phyloP scores from a whole-genome alignment of 345 rosid species.

The Stellera chamaejasme region DNA sequence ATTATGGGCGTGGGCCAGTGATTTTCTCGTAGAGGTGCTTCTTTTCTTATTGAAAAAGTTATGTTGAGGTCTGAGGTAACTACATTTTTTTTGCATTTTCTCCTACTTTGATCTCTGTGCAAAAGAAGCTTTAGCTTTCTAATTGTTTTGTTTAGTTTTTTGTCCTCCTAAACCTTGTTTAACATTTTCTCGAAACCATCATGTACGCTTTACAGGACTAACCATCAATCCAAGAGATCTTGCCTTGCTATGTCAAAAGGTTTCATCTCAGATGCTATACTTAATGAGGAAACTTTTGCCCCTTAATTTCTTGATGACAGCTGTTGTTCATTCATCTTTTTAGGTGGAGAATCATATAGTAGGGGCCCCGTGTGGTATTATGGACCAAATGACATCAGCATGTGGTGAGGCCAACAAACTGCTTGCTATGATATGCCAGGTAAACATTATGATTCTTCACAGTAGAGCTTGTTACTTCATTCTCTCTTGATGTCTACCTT shows the following conservation, averaged over 20 bases:
- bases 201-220: constrained; percentile 51
- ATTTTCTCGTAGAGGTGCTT: too few relatives aligned
- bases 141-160: too few relatives aligned
- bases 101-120: too few relatives aligned
- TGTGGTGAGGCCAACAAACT: constrained; percentile 98
- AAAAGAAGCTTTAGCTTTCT: too few relatives aligned
- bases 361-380: constrained; percentile 99
- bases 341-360: constrained; percentile 99
- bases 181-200: constrained; percentile 9
- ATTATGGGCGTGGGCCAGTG: too few relatives aligned
- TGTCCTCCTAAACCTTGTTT: too few relatives aligned
- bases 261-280: constrained; percentile 17
- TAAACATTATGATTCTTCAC: constrained; percentile 23
- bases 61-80: too few relatives aligned
- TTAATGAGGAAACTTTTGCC: background rate
- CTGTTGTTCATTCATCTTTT: constrained; percentile 6
- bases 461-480: constrained; percentile 3
- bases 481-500: constrained; percentile 4
- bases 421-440: constrained; percentile 99
- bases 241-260: constrained; percentile 98
- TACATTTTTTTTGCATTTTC: too few relatives aligned
- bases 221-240: constrained; percentile 71
- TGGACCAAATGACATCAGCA: constrained; percentile 99
- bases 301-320: constrained; percentile 4
- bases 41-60: too few relatives aligned